These are phyloP conservation scores for Cutaneotrichosporon sp. DNA, from an alignment of 1,284 basidiomycete species.

Conservation along the genomic window DNA sequence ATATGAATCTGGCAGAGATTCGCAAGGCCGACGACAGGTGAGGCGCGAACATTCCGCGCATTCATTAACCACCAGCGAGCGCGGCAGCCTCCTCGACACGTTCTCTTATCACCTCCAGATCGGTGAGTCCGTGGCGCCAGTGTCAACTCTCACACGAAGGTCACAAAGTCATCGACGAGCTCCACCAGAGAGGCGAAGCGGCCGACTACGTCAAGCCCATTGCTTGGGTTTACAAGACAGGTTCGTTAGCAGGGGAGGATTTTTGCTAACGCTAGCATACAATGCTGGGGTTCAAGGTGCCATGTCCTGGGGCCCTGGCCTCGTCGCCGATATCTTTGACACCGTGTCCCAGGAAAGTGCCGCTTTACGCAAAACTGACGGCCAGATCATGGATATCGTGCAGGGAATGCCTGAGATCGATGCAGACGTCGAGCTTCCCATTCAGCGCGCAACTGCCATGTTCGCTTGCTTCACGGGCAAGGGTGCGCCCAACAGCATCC, in stretches of 20 bases:
- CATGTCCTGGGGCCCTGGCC: background rate
- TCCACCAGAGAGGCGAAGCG: background rate
- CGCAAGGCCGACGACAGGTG: constrained; percentile 2
- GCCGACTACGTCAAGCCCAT: constrained; percentile 17
- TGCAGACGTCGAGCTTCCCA: constrained; percentile 14
- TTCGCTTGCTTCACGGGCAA: constrained; percentile 12
- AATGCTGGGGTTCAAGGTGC: constrained; percentile 14
- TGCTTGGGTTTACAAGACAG: constrained; percentile 24
- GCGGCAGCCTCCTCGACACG: background rate
- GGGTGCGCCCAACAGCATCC: background rate
- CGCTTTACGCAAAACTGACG: background rate
- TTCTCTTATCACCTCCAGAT: background rate
- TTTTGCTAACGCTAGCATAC: constrained; percentile 10
- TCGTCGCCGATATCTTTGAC: constrained; percentile 14
- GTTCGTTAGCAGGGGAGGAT: background rate
- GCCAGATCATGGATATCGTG: constrained; percentile 15
- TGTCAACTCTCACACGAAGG: background rate
- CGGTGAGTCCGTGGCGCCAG: constrained; percentile 1
- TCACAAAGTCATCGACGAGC: constrained; percentile 1
- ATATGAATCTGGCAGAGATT: constrained; percentile 13
- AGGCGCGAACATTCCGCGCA: background rate
- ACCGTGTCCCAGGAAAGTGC: constrained; percentile 2
- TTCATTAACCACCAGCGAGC: background rate
- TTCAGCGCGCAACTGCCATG: constrained; percentile 14
- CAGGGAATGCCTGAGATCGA: constrained; percentile 8